Percentiles rank a stretch among this genome's conserved stretches.
Evolutionary conservation across 1,284 basidiomycete genomes (phyloP).

Genomic region (Agaricales sp.): DNA sequence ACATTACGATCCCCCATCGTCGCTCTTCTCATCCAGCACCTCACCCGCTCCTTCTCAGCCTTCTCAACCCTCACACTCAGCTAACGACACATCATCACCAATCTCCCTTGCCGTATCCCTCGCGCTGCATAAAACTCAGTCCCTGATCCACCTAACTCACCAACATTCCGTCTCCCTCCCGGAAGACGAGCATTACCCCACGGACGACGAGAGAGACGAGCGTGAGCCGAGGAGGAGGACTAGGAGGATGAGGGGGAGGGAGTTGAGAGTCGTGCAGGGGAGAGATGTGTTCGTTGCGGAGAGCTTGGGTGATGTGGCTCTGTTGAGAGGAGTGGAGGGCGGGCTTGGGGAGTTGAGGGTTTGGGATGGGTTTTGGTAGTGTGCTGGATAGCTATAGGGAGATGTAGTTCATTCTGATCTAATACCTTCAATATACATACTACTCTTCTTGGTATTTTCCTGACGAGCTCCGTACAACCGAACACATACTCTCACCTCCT

Average conservation of each 20-base stretch:
- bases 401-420: no score
- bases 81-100: slow-evolving; percentile 19
- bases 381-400: no score
- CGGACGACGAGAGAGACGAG: slow-evolving; percentile 68
- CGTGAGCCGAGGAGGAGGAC: slow-evolving; percentile 55
- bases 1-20: slow-evolving; percentile 42
- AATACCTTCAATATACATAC: no score
- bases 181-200: slow-evolving; percentile 40
- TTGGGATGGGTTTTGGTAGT: slow-evolving; percentile 34
- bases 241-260: slow-evolving; percentile 70
- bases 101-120: slow-evolving; percentile 53
- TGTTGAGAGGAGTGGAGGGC: slow-evolving; percentile 16
- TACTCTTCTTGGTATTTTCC: no score
- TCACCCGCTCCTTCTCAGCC: neutral
- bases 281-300: slow-evolving; percentile 42
- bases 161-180: slow-evolving; percentile 44
- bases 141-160: slow-evolving; percentile 71
- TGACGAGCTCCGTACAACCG: no score
- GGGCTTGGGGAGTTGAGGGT: no score
- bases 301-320: slow-evolving; percentile 6
- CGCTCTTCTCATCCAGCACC: no score
- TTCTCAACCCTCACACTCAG: slow-evolving; percentile 13
- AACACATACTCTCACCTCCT: no score
- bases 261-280: slow-evolving; percentile 73
- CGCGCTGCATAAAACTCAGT: slow-evolving; percentile 79